Conservation (phyloP, 306 rosid species). For the Cucumis cinereus region DNA sequence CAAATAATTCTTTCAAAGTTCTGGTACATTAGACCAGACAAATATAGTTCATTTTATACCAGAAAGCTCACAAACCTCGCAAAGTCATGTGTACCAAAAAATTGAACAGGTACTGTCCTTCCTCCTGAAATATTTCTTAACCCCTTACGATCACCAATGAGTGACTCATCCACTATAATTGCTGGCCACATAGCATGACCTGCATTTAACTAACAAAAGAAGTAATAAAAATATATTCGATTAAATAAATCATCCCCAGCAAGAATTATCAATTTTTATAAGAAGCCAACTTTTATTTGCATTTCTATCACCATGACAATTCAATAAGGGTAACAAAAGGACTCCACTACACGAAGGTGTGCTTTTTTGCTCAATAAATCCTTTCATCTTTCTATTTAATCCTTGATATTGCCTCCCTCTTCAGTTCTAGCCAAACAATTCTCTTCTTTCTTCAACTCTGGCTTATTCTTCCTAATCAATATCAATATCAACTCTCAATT, state of each 20-base stretch:
- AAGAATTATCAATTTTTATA: background rate
- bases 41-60: conserved; percentile 6
- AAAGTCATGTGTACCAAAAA: conserved; percentile 96
- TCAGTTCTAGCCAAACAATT: background rate
- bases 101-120: conserved; percentile 79
- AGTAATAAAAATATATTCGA: conserved; percentile 1
- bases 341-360: background rate
- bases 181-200: conserved; percentile 99
- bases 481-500: background rate
- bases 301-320: background rate
- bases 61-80: conserved; percentile 57
- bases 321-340: background rate
- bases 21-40: background rate
- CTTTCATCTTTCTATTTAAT: background rate
- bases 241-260: background rate
- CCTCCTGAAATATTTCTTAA: conserved; percentile 52
- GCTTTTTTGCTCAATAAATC: background rate
- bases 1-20: background rate
- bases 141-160: conserved; percentile 73
- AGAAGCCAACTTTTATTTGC: background rate
- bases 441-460: background rate
- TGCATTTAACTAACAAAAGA: conserved; percentile 27
- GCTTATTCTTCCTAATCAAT: background rate
- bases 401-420: background rate
- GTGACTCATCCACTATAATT: conserved; percentile 81